Percentiles rank a stretch among this genome's conserved stretches.
Conservation (phyloP, 495 filamentous ascomycete genomes). For the Clohesyomyces aquaticus region DNA sequence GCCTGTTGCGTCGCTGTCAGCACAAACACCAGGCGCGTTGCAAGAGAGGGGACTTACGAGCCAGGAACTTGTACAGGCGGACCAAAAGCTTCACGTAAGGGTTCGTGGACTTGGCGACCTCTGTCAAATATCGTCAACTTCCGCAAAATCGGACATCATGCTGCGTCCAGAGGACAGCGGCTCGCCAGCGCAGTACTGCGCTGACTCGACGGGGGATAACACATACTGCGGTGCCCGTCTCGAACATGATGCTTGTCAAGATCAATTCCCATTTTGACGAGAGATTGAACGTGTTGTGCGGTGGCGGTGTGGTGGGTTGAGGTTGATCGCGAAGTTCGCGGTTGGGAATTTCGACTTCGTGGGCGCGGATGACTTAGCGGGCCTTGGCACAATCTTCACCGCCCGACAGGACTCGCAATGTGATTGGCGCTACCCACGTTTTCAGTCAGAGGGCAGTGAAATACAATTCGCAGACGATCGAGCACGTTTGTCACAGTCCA, state of each 20-base stretch:
- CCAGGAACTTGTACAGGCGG: slow-evolving; percentile 98
- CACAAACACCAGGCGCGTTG: neutral
- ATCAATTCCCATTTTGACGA: slow-evolving; percentile 61
- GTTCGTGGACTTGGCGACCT: slow-evolving; percentile 94
- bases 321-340: slow-evolving; percentile 17
- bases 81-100: slow-evolving; percentile 96
- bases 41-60: slow-evolving; percentile 67
- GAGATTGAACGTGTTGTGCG: slow-evolving; percentile 46
- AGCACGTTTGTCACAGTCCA: slow-evolving; percentile 3
- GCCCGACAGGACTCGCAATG: neutral
- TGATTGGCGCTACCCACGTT: too few species aligned
- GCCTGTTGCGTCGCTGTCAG: slow-evolving; percentile 57
- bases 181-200: slow-evolving; percentile 33
- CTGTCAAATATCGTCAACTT: slow-evolving; percentile 33
- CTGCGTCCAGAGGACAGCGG: slow-evolving; percentile 36
- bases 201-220: slow-evolving; percentile 32
- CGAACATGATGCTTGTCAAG: slow-evolving; percentile 82
- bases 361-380: slow-evolving; percentile 22
- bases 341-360: slow-evolving; percentile 25
- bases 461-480: too few species aligned
- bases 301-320: slow-evolving; percentile 21
- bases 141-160: slow-evolving; percentile 29
- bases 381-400: slow-evolving; percentile 13
- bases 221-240: slow-evolving; percentile 72
- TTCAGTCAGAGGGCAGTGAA: too few species aligned